These are phyloP conservation scores for Penicillium fuscoglaucum DNA, from an alignment of 2,329 filamentous ascomycete species.

Conservation along the genomic window DNA sequence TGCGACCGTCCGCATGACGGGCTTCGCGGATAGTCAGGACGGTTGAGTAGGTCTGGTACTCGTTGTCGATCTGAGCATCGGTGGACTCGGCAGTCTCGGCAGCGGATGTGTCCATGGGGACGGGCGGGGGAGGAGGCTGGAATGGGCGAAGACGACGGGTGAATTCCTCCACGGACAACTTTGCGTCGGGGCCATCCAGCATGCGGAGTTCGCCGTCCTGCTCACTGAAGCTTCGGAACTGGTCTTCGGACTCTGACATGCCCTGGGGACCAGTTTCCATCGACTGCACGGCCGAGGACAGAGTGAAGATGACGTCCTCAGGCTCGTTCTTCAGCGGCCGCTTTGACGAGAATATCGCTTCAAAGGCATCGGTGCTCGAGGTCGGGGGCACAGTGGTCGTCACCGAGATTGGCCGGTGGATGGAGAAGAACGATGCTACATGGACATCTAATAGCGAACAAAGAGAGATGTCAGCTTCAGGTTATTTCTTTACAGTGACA, in stretches of 20 bases:
- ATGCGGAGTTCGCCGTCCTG: constrained; percentile 44
- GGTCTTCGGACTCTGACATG: constrained; percentile 36
- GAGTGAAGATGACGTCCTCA: constrained; percentile 65
- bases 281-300: constrained; percentile 51
- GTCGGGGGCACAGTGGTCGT: constrained; percentile 74
- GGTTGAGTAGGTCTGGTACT: constrained; percentile 48
- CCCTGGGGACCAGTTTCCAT: constrained; percentile 44
- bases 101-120: constrained; percentile 50
- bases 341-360: constrained; percentile 75
- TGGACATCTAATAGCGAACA: constrained; percentile 66
- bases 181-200: constrained; percentile 59
- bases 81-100: constrained; percentile 39
- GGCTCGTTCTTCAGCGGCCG: constrained; percentile 44
- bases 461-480: constrained; percentile 7
- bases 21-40: constrained; percentile 56
- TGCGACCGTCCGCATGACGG: constrained; percentile 51
- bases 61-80: constrained; percentile 37
- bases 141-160: constrained; percentile 75
- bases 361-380: constrained; percentile 73
- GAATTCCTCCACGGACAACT: constrained; percentile 67
- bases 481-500: background rate
- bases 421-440: constrained; percentile 90
- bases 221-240: constrained; percentile 30
- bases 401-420: constrained; percentile 90
- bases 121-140: constrained; percentile 76